Evolutionary conservation across 129 eudicot species (phyloP), one percentile per base, ranked within the genome.

Genomic region (Helianthus tuberosus): DNA sequence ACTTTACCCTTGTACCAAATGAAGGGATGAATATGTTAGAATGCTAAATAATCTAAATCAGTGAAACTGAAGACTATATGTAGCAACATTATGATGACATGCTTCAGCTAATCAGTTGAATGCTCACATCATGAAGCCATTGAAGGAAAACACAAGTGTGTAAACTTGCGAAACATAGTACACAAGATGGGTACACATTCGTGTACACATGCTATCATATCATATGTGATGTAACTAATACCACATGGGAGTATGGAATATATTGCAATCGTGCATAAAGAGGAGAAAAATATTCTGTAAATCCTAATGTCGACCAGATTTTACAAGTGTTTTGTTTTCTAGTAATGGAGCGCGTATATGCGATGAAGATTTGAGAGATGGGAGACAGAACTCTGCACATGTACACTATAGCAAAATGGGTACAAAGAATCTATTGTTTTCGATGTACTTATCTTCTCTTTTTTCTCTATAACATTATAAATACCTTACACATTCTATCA

Each of bases 271-370:
- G 11, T 71, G 80, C 80, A 76, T 44, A 51, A 78, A 64, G 48
- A 76, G 48, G 39, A 76, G 51, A 35, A 57, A 81, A 71, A 84
- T 78, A 84, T 87, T 87, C 86, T 84, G 55, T 69, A 53, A 27
- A 58, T 39, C 73, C 52, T 38, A 63, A 6, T 64, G 79, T 78
- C 72, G 92, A 70, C 84, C 77, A 32, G 48, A 80, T 71, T 54
- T 43, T 59, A 76, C 72, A 61, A 78, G 78, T 68, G 74, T 67
- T 15, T 20, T 53, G 51, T 64, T 3, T 71, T 58, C 41, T 70
- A n/a, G n/a, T 67, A 54, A 68, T 69, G 68, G 71, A 44, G 71
- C 69, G 11, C 47, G 47, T 43, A 60, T 64, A 50, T 47, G 72
- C 66, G 39, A 47, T 51, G 54, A 68, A 49, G 60, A 65, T 74